Evolutionary conservation across 176 grass and related monocot species (phyloP).

Genomic region (Rhipidocladum racemiflorum): DNA sequence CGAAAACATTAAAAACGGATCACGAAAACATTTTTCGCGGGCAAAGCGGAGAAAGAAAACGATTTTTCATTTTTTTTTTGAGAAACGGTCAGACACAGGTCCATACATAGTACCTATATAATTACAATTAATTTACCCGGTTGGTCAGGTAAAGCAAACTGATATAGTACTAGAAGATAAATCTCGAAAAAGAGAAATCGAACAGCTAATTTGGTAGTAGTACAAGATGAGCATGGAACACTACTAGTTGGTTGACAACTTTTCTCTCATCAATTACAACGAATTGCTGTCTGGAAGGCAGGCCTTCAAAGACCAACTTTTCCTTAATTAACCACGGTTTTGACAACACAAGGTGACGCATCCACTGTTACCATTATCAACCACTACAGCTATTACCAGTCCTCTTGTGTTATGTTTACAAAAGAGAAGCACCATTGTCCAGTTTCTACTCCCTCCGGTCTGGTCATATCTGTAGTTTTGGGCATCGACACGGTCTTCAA

Average conservation of each 20-base stretch:
- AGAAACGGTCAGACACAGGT: no score
- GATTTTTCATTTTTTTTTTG: no score
- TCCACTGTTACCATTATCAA: no score
- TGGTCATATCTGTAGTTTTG: no score
- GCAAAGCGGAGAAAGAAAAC: no score
- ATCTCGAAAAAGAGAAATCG: background rate
- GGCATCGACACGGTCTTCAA: no score
- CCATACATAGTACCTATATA: background rate
- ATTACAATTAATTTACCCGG: background rate
- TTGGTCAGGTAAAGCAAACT: background rate
- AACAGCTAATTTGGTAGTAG: background rate
- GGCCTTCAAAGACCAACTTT: background rate
- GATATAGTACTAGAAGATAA: background rate
- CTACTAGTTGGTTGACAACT: background rate
- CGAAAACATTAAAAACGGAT: no score
- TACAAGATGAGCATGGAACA: background rate
- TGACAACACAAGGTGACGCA: background rate
- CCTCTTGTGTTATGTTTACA: no score
- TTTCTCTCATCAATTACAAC: background rate
- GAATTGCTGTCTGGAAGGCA: background rate
- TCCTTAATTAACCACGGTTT: background rate
- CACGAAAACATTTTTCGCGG: no score
- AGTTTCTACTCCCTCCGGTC: no score
- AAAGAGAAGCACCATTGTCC: no score
- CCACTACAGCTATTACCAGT: no score